Percentiles rank a stretch among this genome's conserved stretches.
Evolutionary conservation across 371 early-diverging fungal genomes (phyloP).

Genomic region (Ordospora pajunii): DNA sequence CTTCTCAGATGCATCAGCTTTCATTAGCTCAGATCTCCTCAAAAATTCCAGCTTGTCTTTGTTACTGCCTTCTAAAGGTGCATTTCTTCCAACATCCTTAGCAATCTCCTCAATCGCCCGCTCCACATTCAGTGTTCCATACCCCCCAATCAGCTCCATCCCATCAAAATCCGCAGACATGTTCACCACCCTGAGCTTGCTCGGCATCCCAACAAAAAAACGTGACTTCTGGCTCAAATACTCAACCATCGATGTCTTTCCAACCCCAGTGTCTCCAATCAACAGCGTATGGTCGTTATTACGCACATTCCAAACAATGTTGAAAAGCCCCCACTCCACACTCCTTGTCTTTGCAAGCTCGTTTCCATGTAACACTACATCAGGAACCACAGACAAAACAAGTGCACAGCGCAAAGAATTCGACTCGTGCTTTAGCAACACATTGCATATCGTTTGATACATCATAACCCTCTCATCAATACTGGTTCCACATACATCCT

Average conservation of each 20-base stretch:
- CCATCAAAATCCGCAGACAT: slow-evolving; percentile 92
- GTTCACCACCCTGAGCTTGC: slow-evolving; percentile 73
- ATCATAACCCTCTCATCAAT: background rate
- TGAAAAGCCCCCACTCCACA: slow-evolving; percentile 8
- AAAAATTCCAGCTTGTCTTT: background rate
- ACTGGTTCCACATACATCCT: background rate
- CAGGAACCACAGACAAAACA: background rate
- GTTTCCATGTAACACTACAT: background rate
- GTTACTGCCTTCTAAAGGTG: slow-evolving; percentile 3
- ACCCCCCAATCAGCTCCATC: slow-evolving; percentile 78
- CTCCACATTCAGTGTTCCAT: slow-evolving; percentile 50
- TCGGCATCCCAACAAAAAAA: slow-evolving; percentile 60
- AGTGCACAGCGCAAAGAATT: slow-evolving; percentile 4
- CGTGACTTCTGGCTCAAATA: slow-evolving; percentile 68
- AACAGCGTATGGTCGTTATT: slow-evolving; percentile 72
- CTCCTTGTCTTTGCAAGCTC: slow-evolving; percentile 28
- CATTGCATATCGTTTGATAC: slow-evolving; percentile 17
- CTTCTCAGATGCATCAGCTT: background rate
- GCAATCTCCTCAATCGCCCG: slow-evolving; percentile 35
- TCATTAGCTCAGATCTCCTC: background rate
- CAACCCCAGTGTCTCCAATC: slow-evolving; percentile 96
- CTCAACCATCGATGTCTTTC: slow-evolving; percentile 95
- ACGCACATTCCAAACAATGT: slow-evolving; percentile 29
- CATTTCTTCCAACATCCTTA: background rate
- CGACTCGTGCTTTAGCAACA: slow-evolving; percentile 36